Evolutionary conservation across 2,329 filamentous ascomycete genomes (phyloP), one percentile per base, ranked within the genome.

Genomic region (Penicillium nordicum): DNA sequence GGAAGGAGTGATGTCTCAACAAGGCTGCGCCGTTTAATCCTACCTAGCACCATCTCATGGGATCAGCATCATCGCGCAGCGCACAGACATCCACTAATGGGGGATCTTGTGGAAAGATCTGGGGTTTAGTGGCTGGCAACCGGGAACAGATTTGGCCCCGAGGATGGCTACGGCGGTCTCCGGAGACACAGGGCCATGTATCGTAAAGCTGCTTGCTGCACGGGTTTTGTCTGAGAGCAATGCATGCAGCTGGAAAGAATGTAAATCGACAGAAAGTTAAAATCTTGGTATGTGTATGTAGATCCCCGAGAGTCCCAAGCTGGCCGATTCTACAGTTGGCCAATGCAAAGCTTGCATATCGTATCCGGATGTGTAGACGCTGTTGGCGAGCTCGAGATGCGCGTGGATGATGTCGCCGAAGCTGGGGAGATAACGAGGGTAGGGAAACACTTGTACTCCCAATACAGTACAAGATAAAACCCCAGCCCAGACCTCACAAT

Each of bases 41-140:
- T 55, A 54, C 47, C 55, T 55, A 9, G 45, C 38, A 52, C 37
- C 38, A 54, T 54, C 37, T 57, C 43, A 60, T 44, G 44, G 62
- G 63, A 65, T 65, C 60, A 57, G 54, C 58, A 61, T 50, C 57
- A 60, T 53, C 59, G 48, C 42, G 23, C 51, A 55, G 56, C 56
- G 63, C 64, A 66, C 64, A 65, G 64, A 64, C 59, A 43, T 44
- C 37, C 54, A 53, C 57, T 59, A 57, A 57, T 37, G 45, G 53
- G 47, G 53, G 58, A 53, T 57, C 49, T 52, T 50, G 49, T 56
- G 55, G 57, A 60, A 59, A 57, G 54, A 61, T 59, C 60, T 56
- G 63, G 62, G 61, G 63, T 54, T 42, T 46, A 51, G 52, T 59
- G 61, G 55, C 45, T 55, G 48, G 57, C 25, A 34, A 40, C 38